These are phyloP conservation scores for Seiridium unicorne DNA, from an alignment of 2,329 filamentous ascomycete genomes.

Conservation along the genomic window DNA sequence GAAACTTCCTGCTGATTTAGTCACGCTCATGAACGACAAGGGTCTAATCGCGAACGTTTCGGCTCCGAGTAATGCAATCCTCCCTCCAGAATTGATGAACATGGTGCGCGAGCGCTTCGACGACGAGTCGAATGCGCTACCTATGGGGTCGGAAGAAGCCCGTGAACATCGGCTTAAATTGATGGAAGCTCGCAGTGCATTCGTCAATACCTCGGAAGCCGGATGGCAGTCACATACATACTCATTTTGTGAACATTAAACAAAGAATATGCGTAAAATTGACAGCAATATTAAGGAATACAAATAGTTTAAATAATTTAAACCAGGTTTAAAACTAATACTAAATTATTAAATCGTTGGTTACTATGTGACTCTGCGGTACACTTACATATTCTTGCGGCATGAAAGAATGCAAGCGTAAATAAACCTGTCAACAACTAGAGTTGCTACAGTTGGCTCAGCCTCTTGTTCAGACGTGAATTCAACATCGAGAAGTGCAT, in stretches of 20 bases:
- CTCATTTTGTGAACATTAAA: conserved; percentile 1
- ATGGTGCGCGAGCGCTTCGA: background rate
- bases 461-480: too few species aligned
- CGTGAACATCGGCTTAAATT: background rate
- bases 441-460: too few species aligned
- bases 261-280: too few species aligned
- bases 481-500: too few species aligned
- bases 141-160: background rate
- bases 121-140: background rate
- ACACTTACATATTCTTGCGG: too few species aligned
- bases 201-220: background rate
- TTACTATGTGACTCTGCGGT: too few species aligned
- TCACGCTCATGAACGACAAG: background rate
- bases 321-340: too few species aligned
- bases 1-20: background rate
- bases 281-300: too few species aligned
- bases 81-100: background rate
- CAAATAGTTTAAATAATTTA: too few species aligned
- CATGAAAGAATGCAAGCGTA: too few species aligned
- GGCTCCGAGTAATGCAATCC: background rate
- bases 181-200: background rate
- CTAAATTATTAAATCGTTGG: too few species aligned
- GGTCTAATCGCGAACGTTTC: background rate
- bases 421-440: too few species aligned
- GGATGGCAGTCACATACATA: background rate